These are phyloP conservation scores for Albizia julibrissin DNA, from an alignment of 306 rosid genomes.

Conservation along the genomic window DNA sequence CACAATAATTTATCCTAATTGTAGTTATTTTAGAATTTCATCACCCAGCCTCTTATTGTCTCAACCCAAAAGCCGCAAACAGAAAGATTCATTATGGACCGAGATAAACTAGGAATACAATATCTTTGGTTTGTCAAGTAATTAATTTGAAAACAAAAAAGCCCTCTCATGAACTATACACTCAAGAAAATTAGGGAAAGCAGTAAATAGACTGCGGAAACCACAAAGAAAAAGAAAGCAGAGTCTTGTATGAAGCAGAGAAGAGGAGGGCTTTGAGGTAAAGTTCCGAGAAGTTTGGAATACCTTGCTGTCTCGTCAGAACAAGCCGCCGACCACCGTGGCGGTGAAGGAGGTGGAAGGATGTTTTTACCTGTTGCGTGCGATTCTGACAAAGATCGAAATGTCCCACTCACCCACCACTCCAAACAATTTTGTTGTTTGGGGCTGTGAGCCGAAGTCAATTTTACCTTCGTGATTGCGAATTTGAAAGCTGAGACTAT, in stretches of 20 bases:
- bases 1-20: not conserved
- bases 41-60: slow-evolving; percentile 1
- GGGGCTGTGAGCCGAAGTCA: not conserved
- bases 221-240: not conserved
- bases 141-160: not conserved
- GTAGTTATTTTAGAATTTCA: not conserved
- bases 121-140: not conserved
- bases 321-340: slow-evolving; percentile 35
- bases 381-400: not conserved
- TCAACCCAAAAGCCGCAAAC: slow-evolving; percentile 14
- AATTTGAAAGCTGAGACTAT: not conserved
- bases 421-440: not conserved
- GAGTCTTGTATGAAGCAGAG: slow-evolving; percentile 28
- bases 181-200: slow-evolving; percentile 4
- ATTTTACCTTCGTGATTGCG: not conserved
- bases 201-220: not conserved
- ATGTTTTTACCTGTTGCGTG: not conserved
- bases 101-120: not conserved
- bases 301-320: slow-evolving; percentile 17
- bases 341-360: not conserved
- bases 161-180: not conserved
- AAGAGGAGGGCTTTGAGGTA: slow-evolving; percentile 1
- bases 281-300: not conserved
- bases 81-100: slow-evolving; percentile 9
- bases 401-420: not conserved